A percentile compares a stretch with the other conserved stretches of the same genome.
Evolutionary conservation across 305 asterid species (phyloP).

Genomic region (Striga hermonthica): DNA sequence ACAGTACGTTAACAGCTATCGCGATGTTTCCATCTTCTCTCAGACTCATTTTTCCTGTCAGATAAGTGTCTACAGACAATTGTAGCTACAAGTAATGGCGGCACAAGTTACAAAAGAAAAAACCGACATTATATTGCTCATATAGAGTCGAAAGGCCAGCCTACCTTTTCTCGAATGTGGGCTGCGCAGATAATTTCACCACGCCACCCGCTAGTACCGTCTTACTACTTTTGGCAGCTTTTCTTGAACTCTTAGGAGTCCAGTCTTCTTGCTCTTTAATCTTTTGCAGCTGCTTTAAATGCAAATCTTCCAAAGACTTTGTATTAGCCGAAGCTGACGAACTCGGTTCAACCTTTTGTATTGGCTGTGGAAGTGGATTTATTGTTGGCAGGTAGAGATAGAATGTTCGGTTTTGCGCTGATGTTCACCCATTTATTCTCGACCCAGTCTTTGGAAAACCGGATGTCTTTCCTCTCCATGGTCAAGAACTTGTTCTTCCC

Average conservation of each 20-base stretch:
- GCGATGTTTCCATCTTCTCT: too few relatives aligned
- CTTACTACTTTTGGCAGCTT: not conserved
- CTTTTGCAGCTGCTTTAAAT: too few relatives aligned
- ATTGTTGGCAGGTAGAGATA: slow-evolving; percentile 34
- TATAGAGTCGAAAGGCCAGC: too few relatives aligned
- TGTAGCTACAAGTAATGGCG: too few relatives aligned
- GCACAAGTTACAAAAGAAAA: too few relatives aligned
- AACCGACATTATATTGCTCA: too few relatives aligned
- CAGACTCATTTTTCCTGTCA: too few relatives aligned
- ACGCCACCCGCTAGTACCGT: too few relatives aligned
- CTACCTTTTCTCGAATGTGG: too few relatives aligned
- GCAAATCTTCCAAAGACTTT: slow-evolving; percentile 18
- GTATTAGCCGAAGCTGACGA: not conserved
- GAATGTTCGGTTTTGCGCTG: slow-evolving; percentile 37
- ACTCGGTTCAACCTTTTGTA: too few relatives aligned
- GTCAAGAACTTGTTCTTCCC: slow-evolving; percentile 46
- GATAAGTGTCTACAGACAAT: too few relatives aligned
- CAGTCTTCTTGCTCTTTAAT: slow-evolving; percentile 22
- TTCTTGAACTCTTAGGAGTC: slow-evolving; percentile 14
- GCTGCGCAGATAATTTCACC: not conserved
- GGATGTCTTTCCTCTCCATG: slow-evolving; percentile 35
- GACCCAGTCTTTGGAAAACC: slow-evolving; percentile 61
- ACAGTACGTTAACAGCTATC: too few relatives aligned
- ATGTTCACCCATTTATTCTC: slow-evolving; percentile 45
- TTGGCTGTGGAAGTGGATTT: slow-evolving; percentile 4